Percentiles rank a stretch among this genome's conserved stretches.
Conservation (phyloP, 1,139 yeast species). For the Saccharomycopsis crataegensis region DNA sequence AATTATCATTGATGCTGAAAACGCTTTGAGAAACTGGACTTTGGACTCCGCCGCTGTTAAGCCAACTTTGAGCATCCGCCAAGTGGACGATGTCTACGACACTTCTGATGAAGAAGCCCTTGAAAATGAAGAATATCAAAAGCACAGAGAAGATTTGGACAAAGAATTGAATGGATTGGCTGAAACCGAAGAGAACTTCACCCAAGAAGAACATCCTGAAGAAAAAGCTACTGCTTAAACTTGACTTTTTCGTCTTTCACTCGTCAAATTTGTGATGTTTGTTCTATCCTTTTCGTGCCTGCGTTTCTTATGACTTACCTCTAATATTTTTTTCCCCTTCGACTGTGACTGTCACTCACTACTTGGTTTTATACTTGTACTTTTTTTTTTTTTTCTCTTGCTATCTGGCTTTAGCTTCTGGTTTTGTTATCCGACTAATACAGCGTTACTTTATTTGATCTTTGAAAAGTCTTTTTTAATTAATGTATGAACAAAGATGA, state of each 20-base stretch:
- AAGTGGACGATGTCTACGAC: slow-evolving; percentile 55
- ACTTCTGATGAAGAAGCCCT: slow-evolving; percentile 52
- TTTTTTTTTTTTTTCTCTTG: background rate
- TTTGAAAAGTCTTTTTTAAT: too few species aligned
- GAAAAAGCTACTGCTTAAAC: slow-evolving; percentile 10
- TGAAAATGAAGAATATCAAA: slow-evolving; percentile 20
- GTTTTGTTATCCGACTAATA: background rate
- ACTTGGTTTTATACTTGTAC: background rate
- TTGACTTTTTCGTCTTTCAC: background rate
- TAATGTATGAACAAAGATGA: too few species aligned
- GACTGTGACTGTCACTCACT: background rate
- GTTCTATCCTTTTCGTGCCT: background rate
- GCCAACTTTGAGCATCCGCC: slow-evolving; percentile 74
- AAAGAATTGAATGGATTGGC: slow-evolving; percentile 17
- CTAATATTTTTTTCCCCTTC: background rate
- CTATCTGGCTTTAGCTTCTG: background rate
- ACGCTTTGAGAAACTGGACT: slow-evolving; percentile 79
- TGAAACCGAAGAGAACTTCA: slow-evolving; percentile 16
- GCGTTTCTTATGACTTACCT: background rate
- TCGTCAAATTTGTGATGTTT: background rate
- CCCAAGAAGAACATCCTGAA: slow-evolving; percentile 14
- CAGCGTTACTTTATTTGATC: too few species aligned
- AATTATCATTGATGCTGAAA: slow-evolving; percentile 79
- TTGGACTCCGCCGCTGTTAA: slow-evolving; percentile 72
- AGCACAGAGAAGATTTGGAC: slow-evolving; percentile 14